phyloP scores from a whole-genome alignment of 1,139 yeast genomes.

The Geotrichum cucujoidarum region DNA sequence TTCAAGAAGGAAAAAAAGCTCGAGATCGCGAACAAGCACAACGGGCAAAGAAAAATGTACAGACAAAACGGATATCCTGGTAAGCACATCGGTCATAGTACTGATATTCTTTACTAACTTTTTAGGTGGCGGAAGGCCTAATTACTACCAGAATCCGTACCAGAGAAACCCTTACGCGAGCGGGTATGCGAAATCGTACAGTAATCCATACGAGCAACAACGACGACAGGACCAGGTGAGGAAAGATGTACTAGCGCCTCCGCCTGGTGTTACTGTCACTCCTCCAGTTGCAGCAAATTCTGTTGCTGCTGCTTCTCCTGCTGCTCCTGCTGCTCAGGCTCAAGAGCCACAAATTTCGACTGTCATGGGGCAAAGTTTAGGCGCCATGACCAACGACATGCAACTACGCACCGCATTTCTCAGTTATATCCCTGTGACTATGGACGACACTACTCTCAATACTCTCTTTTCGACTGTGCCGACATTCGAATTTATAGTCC shows the following conservation, averaged over 20 bases:
- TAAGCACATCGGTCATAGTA: background rate
- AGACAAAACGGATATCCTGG: conserved; percentile 7
- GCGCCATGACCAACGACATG: conserved; percentile 30
- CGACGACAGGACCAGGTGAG: no score
- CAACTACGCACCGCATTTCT: conserved; percentile 34
- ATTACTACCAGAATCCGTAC: conserved; percentile 11
- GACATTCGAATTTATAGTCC: conserved; percentile 26
- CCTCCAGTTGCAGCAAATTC: background rate
- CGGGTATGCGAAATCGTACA: conserved; percentile 7
- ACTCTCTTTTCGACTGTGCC: conserved; percentile 27
- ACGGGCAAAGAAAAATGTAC: conserved; percentile 1
- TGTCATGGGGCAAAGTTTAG: conserved; percentile 15
- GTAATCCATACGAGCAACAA: conserved; percentile 9
- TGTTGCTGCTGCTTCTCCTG: background rate
- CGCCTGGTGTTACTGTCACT: conserved; percentile 1
- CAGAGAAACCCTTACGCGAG: conserved; percentile 2
- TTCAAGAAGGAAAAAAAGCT: background rate
- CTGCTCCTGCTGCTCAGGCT: background rate
- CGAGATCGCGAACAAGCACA: background rate
- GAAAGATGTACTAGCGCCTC: conserved; percentile 6
- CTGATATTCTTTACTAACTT: conserved; percentile 7
- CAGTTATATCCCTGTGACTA: conserved; percentile 30
- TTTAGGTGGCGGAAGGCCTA: conserved; percentile 1
- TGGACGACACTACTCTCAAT: conserved; percentile 31
- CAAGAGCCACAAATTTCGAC: conserved; percentile 36